Conservation (phyloP, 225 moss, liverwort and hornwort species). For the Physcomitrium patens region DNA sequence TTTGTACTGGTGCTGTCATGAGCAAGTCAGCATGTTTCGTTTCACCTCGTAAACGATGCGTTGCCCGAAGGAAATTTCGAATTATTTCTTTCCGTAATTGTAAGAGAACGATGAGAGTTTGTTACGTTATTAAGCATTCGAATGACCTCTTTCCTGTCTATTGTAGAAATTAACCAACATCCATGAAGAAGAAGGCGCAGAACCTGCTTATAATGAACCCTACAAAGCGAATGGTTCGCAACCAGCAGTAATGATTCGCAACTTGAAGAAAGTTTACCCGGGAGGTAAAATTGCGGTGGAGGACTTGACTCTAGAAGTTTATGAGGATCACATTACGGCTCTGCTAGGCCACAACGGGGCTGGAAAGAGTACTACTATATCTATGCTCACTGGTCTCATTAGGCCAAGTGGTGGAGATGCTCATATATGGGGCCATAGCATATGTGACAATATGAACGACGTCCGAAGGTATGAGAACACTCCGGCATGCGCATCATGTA, state of each 20-base stretch:
- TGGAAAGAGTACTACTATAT: conserved; percentile 91
- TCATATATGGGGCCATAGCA: conserved; percentile 88
- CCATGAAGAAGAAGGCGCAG: conserved; percentile 37
- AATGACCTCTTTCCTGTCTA: conserved; percentile 17
- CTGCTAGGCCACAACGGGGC: conserved; percentile 95
- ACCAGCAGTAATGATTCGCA: conserved; percentile 71
- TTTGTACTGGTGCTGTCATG: background rate
- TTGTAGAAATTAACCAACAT: conserved; percentile 52
- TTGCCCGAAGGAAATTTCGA: background rate
- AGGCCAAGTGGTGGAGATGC: conserved; percentile 83
- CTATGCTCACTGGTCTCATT: conserved; percentile 90
- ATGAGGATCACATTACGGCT: conserved; percentile 92
- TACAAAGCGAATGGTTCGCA: conserved; percentile 62
- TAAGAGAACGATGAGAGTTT: background rate
- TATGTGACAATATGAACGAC: conserved; percentile 69
- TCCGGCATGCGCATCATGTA: background rate
- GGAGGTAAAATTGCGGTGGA: conserved; percentile 89
- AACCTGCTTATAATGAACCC: conserved; percentile 59
- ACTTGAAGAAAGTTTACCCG: conserved; percentile 77
- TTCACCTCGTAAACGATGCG: background rate
- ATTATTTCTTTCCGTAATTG: background rate
- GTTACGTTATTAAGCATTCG: background rate
- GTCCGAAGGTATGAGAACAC: conserved; percentile 69
- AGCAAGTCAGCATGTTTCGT: background rate
- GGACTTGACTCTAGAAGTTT: conserved; percentile 75